Conservation (phyloP, 1,284 basidiomycete genomes). For the Macrocybe sp. region DNA sequence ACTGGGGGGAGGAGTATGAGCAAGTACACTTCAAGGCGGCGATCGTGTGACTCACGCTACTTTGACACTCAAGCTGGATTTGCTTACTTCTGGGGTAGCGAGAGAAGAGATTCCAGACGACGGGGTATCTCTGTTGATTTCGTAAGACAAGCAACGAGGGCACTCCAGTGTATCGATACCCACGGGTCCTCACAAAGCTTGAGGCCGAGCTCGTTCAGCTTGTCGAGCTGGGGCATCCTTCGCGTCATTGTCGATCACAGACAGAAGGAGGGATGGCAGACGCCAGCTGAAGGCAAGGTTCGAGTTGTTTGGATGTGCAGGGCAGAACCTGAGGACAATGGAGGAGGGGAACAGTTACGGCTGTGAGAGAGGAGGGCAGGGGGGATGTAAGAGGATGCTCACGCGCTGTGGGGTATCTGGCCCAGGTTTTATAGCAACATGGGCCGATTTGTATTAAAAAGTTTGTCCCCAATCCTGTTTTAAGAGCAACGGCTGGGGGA, state of each 20-base stretch:
- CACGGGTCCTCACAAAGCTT: slow-evolving; percentile 1
- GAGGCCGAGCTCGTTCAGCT: slow-evolving; percentile 7
- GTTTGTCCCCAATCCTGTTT: not conserved
- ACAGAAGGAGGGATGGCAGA: not conserved
- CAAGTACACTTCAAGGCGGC: too few relatives aligned
- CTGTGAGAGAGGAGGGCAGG: too few relatives aligned
- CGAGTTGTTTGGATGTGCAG: slow-evolving; percentile 2
- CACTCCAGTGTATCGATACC: not conserved
- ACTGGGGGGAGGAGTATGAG: not conserved
- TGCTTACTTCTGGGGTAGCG: too few relatives aligned
- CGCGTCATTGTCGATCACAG: not conserved
- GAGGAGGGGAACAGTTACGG: not conserved
- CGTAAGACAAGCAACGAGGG: not conserved
- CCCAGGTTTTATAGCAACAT: slow-evolving; percentile 1
- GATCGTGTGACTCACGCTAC: too few relatives aligned
- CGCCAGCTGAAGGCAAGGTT: not conserved
- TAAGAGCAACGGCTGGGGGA: not conserved
- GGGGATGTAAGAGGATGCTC: not conserved
- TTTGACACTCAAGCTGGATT: too few relatives aligned
- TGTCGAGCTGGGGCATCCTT: slow-evolving; percentile 4
- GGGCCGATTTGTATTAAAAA: not conserved
- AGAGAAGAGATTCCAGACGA: not conserved
- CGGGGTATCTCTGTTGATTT: not conserved
- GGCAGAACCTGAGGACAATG: not conserved
- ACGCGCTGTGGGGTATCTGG: not conserved